Evolutionary conservation across 2,329 filamentous ascomycete genomes (phyloP), one percentile per base, ranked within the genome.

Genomic region (Aspergillus fischeri): DNA sequence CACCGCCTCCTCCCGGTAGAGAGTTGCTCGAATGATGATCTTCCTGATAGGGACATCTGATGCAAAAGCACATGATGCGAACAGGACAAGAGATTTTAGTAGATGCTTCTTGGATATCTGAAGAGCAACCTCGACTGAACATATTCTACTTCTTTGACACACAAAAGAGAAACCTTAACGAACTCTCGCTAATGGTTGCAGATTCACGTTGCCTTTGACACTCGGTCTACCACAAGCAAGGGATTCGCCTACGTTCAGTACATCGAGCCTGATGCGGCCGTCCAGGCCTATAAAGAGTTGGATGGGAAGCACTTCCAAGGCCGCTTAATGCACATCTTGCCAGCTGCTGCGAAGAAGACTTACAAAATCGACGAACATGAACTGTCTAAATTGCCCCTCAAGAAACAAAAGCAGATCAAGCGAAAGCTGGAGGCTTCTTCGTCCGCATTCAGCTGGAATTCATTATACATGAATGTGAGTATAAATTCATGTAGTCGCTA

Each of bases 1-100:
- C 54, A 48, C 50, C 64, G 54, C 60, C 63, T 63, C 56, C 10
- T 49, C 54, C 32, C 47, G 52, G 49, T 55, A 53, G 55, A 60
- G 56, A 60, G 57, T 63, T 65, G 69, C 71, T 81, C 80, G 78
- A 76, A 84, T 93, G 94, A 97, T 97, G 93, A 97, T 91, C 80
- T 85, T 85, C 89, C 89, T 86, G 94, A 97, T 97, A 97, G 94
- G 94, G 94, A 97, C 94, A 97, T 86, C 93, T 92, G 90, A 97
- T 93, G 89, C 89, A 81, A 76, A 65, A 79, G 91, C 90, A 91
- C 81, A 81, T 97, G 92, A 95, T 92, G 90, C 86, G 81, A 91
- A 83, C 77, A 79, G 86, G 87, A 88, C 88, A 87, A 92, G 87
- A 91, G 84, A 89, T 94, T 96, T 96, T 99, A 97, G 94, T 99